phyloP scores from a whole-genome alignment of 2,329 filamentous ascomycete genomes.

The Hypoxylon sp. region DNA sequence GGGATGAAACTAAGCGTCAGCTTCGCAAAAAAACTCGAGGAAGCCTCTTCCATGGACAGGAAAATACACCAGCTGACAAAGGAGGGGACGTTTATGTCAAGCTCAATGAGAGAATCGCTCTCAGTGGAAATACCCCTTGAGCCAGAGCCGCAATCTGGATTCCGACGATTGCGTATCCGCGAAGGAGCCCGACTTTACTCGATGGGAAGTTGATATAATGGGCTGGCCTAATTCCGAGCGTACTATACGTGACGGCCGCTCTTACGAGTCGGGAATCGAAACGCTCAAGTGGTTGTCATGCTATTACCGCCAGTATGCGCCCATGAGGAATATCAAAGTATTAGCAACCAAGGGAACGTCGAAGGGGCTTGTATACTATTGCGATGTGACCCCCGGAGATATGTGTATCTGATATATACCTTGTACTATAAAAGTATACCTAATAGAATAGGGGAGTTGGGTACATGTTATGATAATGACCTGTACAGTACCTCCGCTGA shows the following conservation, averaged over 20 bases:
- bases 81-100: conserved; percentile 40
- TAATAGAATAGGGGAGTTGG: neutral
- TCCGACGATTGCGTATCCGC: neutral
- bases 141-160: neutral
- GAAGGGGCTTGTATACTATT: neutral
- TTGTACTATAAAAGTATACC: conserved; percentile 1
- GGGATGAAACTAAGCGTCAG: conserved; percentile 27
- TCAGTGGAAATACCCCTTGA: conserved; percentile 49
- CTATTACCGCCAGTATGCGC: neutral
- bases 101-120: conserved; percentile 39
- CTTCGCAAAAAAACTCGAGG: conserved; percentile 47
- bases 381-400: neutral
- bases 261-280: neutral
- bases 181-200: neutral
- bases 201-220: neutral
- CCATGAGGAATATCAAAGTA: too few species aligned
- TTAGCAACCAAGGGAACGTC: neutral
- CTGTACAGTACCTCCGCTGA: conserved; percentile 18
- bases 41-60: conserved; percentile 50
- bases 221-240: neutral
- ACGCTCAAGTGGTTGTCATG: neutral
- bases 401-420: neutral
- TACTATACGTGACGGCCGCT: neutral
- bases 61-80: conserved; percentile 45
- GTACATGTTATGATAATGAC: conserved; percentile 16